A percentile compares a stretch with the other conserved stretches of the same genome.
These are phyloP conservation scores for Saccharomycopsis sp. DNA, from an alignment of 805 yeast genomes.

Conservation along the genomic window DNA sequence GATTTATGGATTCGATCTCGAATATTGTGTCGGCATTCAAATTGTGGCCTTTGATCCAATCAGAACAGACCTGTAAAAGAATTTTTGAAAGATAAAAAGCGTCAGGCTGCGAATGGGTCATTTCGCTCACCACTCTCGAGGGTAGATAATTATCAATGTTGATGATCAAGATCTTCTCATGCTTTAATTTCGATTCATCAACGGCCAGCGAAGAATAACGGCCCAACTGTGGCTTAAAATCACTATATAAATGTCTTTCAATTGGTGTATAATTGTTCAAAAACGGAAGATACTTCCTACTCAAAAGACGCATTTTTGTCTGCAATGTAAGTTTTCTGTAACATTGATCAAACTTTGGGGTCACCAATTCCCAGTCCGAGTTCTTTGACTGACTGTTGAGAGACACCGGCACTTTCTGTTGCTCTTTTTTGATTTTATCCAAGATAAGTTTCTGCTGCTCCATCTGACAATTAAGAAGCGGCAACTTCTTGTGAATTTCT, in stretches of 20 bases:
- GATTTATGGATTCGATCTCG: slow-evolving; percentile 76
- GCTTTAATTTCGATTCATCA: neutral
- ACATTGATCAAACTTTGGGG: slow-evolving; percentile 13
- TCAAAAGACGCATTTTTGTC: slow-evolving; percentile 10
- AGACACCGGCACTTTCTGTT: neutral
- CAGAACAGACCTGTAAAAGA: neutral
- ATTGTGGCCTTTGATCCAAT: neutral
- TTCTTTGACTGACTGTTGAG: neutral
- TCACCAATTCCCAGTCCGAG: neutral
- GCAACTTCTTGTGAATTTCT: slow-evolving; percentile 7
- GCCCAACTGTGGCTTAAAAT: neutral
- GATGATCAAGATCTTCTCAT: slow-evolving; percentile 10
- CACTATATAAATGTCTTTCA: slow-evolving; percentile 20
- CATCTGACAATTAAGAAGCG: neutral
- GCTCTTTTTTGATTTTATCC: neutral
- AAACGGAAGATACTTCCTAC: slow-evolving; percentile 1
- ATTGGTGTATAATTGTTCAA: slow-evolving; percentile 11
- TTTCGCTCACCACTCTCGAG: slow-evolving; percentile 1
- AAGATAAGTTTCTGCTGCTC: neutral
- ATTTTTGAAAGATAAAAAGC: neutral
- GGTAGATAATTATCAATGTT: slow-evolving; percentile 15
- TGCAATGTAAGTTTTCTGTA: slow-evolving; percentile 9
- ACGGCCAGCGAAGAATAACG: neutral
- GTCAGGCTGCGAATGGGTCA: neutral
- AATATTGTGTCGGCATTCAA: slow-evolving; percentile 22